Evolutionary conservation across 176 grass and related monocot species (phyloP).

Genomic region (Musa schizocarpa): DNA sequence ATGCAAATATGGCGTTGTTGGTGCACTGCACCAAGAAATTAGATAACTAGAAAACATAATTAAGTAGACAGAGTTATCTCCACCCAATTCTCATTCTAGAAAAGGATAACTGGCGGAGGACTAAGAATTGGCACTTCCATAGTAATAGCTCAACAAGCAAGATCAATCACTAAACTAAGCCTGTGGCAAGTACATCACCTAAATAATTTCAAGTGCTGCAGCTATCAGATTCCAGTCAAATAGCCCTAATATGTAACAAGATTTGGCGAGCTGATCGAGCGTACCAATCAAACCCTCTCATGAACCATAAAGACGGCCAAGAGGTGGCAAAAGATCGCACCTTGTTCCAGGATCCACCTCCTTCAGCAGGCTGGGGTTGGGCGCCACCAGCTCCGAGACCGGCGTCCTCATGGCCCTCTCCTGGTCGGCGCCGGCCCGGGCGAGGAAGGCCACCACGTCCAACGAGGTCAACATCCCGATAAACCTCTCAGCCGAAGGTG

Average conservation of each 20-base stretch:
- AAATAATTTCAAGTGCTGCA: not conserved
- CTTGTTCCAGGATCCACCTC: conserved; percentile 93
- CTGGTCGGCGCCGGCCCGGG: conserved; percentile 33
- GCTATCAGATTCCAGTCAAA: too few species aligned
- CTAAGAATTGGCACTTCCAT: not conserved
- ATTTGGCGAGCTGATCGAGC: not conserved
- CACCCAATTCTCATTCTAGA: not conserved
- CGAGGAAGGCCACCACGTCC: conserved; percentile 72
- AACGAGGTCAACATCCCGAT: conserved; percentile 78
- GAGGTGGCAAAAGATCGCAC: conserved; percentile 16
- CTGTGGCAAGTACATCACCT: not conserved
- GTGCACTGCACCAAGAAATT: too few species aligned
- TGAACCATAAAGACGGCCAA: not conserved
- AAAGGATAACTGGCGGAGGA: too few species aligned
- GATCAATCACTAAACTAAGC: not conserved
- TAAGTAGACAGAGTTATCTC: not conserved
- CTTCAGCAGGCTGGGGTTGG: conserved; percentile 51
- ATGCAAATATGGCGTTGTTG: not conserved
- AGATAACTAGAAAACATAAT: not conserved
- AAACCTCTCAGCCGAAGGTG: conserved; percentile 46
- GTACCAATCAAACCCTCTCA: not conserved
- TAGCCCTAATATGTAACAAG: too few species aligned
- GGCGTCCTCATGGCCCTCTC: conserved; percentile 27
- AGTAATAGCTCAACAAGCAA: not conserved
- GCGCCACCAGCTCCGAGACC: conserved; percentile 50